Percentiles rank a stretch among this genome's conserved stretches.
Conservation (phyloP, 148 eudicot species). For the Rhododendron ferrugineum region DNA sequence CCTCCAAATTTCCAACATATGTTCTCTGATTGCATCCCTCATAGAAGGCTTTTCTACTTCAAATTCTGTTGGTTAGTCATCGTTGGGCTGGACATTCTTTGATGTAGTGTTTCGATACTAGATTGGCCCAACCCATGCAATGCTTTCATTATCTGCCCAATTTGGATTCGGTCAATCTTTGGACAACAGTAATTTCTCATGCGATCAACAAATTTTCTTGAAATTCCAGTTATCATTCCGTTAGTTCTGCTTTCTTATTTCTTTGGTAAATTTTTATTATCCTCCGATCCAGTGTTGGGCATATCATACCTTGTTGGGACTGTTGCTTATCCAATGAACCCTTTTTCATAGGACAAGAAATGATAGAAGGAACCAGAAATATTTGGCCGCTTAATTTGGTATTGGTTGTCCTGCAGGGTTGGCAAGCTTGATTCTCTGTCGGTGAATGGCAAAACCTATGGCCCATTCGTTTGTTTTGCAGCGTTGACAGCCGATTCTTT, state of each 20-base stretch:
- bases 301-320: neutral
- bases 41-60: neutral
- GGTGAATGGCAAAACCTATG: neutral
- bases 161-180: neutral
- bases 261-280: neutral
- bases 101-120: neutral
- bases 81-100: neutral
- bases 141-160: neutral
- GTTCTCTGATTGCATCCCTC: neutral
- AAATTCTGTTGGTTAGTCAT: neutral
- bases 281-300: neutral
- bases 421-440: neutral
- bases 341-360: neutral
- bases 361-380: neutral
- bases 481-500: neutral
- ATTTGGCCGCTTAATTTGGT: neutral
- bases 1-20: neutral
- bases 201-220: neutral
- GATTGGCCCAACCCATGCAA: neutral
- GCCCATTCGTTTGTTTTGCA: neutral
- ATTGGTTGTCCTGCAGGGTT: slow-evolving; percentile 3
- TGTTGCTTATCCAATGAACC: neutral
- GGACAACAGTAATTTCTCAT: neutral
- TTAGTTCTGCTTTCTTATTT: neutral
- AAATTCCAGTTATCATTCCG: neutral